Evolutionary conservation across 2,329 filamentous ascomycete genomes (phyloP), one percentile per base, ranked within the genome.

Genomic region (Botryotinia convoluta): DNA sequence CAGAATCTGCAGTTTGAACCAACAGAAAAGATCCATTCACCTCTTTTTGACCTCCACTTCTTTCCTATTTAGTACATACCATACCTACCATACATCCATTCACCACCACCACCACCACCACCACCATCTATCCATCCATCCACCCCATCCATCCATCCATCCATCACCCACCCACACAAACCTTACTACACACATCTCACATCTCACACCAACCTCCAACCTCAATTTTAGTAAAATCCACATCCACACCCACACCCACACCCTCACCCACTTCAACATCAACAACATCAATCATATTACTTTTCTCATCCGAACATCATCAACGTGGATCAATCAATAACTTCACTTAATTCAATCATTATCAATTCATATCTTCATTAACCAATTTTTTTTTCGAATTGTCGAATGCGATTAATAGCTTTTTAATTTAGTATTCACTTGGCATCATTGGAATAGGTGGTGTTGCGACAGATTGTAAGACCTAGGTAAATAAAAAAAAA

Each of bases 371-470:
- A n/a, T 29, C 37, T 20, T 22, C n/a, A 29, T 20, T 26, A 54
- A 7, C 14, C 18, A 29, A 32, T 22, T n/a, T 35, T 54, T 14
- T 51, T 22, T 35, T 8, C n/a, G 14, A 44, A 60, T 45, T 68
- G 62, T 51, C 62, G 62, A 72, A 68, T 72, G 71, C 62, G 39
- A 72, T 61, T 42, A 60, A 68, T 48, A 60, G 51, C 62, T 68
- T 68, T 65, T 59, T 4, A 60, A 37, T 42, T 12, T 42, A 39
- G 4, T 14, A 42, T 72, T 61, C 37, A 68, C 64, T 60, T 72
- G 39, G 39, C 51, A 72, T 26, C 48, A 12, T 72, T 72, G 61
- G 45, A 64, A 44, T 72, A 35, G 37, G 61, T 65, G 37, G 61
- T 65, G 35, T 69, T 69, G 67, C 67, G 51, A 69, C 48, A 59